A percentile compares a stretch with the other conserved stretches of the same genome.
Conservation (phyloP, 768 basidiomycete species). For the Panaeolus papilionaceus region DNA sequence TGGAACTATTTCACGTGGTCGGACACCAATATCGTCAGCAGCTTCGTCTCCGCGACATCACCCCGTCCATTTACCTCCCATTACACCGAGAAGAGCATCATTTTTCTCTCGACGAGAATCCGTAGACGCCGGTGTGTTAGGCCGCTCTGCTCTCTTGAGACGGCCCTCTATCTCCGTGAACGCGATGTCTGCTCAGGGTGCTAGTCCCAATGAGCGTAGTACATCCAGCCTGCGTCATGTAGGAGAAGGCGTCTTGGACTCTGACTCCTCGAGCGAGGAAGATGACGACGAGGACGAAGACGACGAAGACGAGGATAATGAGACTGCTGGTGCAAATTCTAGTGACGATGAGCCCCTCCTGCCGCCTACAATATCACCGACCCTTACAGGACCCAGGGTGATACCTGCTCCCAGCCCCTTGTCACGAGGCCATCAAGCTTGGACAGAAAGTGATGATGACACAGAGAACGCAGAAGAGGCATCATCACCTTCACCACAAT, state of each 20-base stretch:
- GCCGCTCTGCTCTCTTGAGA: constrained; percentile 46
- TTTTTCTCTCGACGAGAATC: constrained; percentile 46
- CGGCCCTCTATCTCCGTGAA: constrained; percentile 50
- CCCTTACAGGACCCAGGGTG: constrained; percentile 33
- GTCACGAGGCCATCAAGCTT: constrained; percentile 59
- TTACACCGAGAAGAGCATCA: constrained; percentile 47
- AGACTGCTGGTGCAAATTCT: constrained; percentile 33
- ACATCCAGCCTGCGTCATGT: constrained; percentile 61
- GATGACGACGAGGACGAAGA: constrained; percentile 41
- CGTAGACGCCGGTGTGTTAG: constrained; percentile 36
- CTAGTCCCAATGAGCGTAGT: constrained; percentile 45
- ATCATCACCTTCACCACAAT: constrained; percentile 68
- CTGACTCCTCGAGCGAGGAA: constrained; percentile 60
- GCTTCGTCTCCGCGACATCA: constrained; percentile 61
- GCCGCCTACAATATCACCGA: constrained; percentile 41
- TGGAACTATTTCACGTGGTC: constrained; percentile 48
- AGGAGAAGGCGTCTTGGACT: constrained; percentile 80
- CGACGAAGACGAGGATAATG: constrained; percentile 34
- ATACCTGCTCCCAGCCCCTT: constrained; percentile 68
- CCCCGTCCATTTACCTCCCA: constrained; percentile 48
- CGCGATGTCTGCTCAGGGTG: constrained; percentile 36
- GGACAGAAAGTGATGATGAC: constrained; percentile 50
- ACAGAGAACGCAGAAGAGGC: constrained; percentile 60
- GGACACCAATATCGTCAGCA: constrained; percentile 64
- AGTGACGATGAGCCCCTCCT: constrained; percentile 42